A percentile compares a stretch with the other conserved stretches of the same genome.
phyloP scores from a whole-genome alignment of 768 basidiomycete genomes.

The Termitomyces eurrhizus region DNA sequence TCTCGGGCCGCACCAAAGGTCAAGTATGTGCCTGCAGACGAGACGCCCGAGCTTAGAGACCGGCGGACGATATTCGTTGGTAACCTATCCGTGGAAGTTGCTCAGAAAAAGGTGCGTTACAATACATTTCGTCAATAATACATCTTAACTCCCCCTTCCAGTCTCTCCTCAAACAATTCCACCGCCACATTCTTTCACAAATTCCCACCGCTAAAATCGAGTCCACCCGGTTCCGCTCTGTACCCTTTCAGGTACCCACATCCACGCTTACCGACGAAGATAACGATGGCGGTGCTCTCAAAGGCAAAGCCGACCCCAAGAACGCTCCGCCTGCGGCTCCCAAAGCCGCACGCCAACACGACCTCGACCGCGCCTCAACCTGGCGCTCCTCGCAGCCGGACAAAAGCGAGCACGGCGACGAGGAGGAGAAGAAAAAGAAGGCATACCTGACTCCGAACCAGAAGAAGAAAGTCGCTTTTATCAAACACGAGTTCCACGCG shows the following conservation, averaged over 20 bases:
- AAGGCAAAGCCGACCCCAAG: constrained; percentile 28
- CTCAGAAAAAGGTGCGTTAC: constrained; percentile 65
- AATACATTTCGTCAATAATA: background rate
- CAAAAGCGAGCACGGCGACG: constrained; percentile 38
- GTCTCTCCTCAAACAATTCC: constrained; percentile 74
- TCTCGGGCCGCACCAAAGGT: constrained; percentile 21
- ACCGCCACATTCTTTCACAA: constrained; percentile 68
- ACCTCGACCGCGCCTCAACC: constrained; percentile 51
- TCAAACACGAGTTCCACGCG: constrained; percentile 87
- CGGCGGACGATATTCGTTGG: constrained; percentile 89
- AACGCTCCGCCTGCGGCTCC: constrained; percentile 18
- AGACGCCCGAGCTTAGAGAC: constrained; percentile 71
- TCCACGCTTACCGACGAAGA: constrained; percentile 45
- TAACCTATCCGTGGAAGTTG: constrained; percentile 76
- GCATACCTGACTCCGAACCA: constrained; percentile 73
- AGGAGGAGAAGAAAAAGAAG: constrained; percentile 33
- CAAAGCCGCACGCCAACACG: constrained; percentile 43
- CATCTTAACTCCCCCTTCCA: constrained; percentile 24
- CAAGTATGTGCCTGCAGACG: constrained; percentile 60
- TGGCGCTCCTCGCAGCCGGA: constrained; percentile 48
- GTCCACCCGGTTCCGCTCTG: constrained; percentile 89
- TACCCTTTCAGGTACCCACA: constrained; percentile 85
- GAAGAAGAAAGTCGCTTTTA: constrained; percentile 93
- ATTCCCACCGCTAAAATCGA: constrained; percentile 82
- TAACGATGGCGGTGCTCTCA: constrained; percentile 33